A percentile compares a stretch with the other conserved stretches of the same genome.
Conservation (phyloP, 2,329 filamentous ascomycete genomes). For the Curvularia sp. region DNA sequence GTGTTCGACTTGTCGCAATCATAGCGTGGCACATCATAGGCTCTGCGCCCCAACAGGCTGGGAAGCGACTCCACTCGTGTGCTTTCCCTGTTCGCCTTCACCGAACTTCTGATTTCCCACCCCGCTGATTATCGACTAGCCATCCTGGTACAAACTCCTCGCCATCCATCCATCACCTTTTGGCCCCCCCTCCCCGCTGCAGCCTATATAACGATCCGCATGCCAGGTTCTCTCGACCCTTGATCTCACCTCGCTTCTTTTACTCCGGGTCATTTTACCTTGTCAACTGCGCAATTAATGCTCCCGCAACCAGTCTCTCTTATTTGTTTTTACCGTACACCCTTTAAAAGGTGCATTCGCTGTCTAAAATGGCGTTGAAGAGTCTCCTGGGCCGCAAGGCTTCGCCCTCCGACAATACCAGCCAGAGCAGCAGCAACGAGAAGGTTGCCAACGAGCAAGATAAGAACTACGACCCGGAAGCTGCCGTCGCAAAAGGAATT, state of each 20-base stretch:
- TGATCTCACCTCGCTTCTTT: slow-evolving; percentile 2
- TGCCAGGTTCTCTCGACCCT: slow-evolving; percentile 6
- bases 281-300: slow-evolving; percentile 47
- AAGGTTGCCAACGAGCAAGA: slow-evolving; percentile 24
- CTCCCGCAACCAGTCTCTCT: slow-evolving; percentile 40
- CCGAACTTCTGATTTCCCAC: slow-evolving; percentile 22
- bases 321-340: slow-evolving; percentile 50
- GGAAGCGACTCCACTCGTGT: slow-evolving; percentile 11
- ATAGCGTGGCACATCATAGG: slow-evolving; percentile 29
- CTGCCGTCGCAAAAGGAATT: slow-evolving; percentile 47
- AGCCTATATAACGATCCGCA: slow-evolving; percentile 18
- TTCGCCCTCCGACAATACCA: slow-evolving; percentile 23
- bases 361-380: slow-evolving; percentile 61
- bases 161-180: slow-evolving; percentile 10
- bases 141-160: slow-evolving; percentile 6
- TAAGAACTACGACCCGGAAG: slow-evolving; percentile 42
- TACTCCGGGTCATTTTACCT: background rate
- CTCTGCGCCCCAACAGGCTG: slow-evolving; percentile 17
- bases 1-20: slow-evolving; percentile 20
- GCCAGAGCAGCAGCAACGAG: slow-evolving; percentile 25
- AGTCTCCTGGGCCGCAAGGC: slow-evolving; percentile 32
- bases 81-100: slow-evolving; percentile 24
- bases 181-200: slow-evolving; percentile 5
- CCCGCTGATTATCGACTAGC: slow-evolving; percentile 25
- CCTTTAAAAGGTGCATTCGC: slow-evolving; percentile 54